Evolutionary conservation across 106 monocot species (phyloP).

Genomic region (Allium sativum): DNA sequence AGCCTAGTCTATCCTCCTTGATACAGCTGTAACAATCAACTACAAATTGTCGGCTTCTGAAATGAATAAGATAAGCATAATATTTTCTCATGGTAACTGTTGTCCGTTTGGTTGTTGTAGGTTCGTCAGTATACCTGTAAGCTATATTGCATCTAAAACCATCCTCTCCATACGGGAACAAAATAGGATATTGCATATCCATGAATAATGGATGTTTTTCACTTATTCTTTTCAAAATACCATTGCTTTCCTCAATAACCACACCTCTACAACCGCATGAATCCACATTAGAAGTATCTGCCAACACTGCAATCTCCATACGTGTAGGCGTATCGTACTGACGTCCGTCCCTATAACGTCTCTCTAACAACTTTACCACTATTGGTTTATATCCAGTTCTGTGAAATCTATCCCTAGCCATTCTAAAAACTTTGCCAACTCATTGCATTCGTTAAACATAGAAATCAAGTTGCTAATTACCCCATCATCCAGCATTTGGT

Average conservation of each 20-base stretch:
- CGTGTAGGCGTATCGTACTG: constrained; percentile 1
- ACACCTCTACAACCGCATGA: constrained; percentile 1
- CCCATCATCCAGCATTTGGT: background rate
- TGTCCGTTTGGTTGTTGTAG: too few relatives aligned
- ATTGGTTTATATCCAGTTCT: background rate
- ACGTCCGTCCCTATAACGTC: background rate
- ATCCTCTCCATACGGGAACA: background rate
- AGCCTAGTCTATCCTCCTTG: background rate
- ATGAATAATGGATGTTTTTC: constrained; percentile 11
- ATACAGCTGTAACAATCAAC: background rate
- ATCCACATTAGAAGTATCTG: constrained; percentile 1
- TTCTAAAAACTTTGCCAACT: background rate
- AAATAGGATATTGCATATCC: constrained; percentile 1
- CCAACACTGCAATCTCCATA: constrained; percentile 10
- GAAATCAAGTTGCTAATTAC: background rate
- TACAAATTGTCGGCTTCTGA: background rate
- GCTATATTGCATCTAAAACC: background rate
- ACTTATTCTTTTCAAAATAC: constrained; percentile 3
- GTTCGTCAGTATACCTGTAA: background rate
- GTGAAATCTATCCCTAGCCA: background rate
- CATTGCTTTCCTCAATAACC: constrained; percentile 3
- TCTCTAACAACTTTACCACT: background rate
- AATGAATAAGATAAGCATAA: too few relatives aligned
- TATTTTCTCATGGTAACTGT: too few relatives aligned
- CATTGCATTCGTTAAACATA: background rate